Evolutionary conservation across 1,284 basidiomycete species (phyloP), one percentile per base, ranked within the genome.

Genomic region (Leccinum fuscescens): DNA sequence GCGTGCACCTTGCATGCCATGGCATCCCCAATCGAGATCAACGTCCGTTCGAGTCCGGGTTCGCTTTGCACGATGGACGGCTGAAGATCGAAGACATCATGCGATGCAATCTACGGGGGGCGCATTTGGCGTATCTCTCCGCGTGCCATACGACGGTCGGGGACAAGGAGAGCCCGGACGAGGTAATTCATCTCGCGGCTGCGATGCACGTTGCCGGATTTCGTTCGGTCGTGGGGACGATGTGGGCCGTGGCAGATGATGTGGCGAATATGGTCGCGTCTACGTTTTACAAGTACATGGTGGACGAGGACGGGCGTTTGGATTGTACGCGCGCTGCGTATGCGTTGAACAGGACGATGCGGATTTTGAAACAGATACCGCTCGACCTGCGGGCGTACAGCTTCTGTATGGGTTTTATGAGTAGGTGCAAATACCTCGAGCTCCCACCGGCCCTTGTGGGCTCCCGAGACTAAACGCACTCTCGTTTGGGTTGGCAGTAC

Each of bases 371-470:
- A 0, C n/a, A 42, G 39, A 42, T 42, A 9, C n/a, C n/a, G n/a
- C n/a, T 42, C 39, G 39, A 39, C 37, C 1, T 15, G 37, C 37
- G 37, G 37, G 37, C 15, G 20, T 20, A 20, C 20, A 20, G 20
- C 20, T 20, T 20, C 20, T 20, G 20, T 20, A 20, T 20, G 20
- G 20, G 20, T 20, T 20, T 20, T 20, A 20, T 20, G 20, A 27
- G 96, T 33, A 35, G 33, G 33, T 35, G 33, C 33, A 35, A 35
- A 35, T 35, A 35, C 86, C 17, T 90, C 87, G 54, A 90, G 72
- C 9, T 78, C 1, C 80, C 79, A 4, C 79, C 78, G 0, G 64
- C 62, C 4, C 71, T 70, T 1, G 54, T 57, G 3, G 60, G 70
- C 51, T 67, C 35, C 59, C 69, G 64, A 82, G 65, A 55, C 81